These are phyloP conservation scores for Suillus subaureus DNA, from an alignment of 768 basidiomycete species.

Conservation along the genomic window DNA sequence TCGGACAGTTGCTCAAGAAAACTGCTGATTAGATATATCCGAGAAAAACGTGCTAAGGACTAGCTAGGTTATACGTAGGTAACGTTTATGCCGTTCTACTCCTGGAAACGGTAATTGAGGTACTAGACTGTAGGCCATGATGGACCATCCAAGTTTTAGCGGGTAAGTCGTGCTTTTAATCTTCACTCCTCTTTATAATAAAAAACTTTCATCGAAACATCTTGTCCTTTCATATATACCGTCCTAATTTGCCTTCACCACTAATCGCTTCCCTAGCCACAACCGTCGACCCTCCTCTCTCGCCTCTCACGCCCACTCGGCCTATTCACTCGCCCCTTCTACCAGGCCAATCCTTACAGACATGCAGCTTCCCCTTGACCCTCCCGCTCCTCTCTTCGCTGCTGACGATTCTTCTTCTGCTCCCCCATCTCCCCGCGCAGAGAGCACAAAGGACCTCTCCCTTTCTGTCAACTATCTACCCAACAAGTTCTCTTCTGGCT, in stretches of 20 bases:
- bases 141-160: not conserved
- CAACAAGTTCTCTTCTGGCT: slow-evolving; percentile 63
- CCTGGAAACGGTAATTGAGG: not conserved
- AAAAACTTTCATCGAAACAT: not conserved
- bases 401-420: slow-evolving; percentile 20
- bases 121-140: not conserved
- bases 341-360: slow-evolving; percentile 50
- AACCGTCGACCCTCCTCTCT: slow-evolving; percentile 35
- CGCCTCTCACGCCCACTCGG: slow-evolving; percentile 39
- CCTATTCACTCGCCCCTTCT: slow-evolving; percentile 48
- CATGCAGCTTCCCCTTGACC: slow-evolving; percentile 38
- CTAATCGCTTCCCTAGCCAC: slow-evolving; percentile 6
- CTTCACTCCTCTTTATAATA: not conserved
- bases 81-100: not conserved
- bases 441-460: slow-evolving; percentile 25
- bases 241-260: not conserved
- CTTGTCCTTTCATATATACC: not conserved
- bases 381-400: slow-evolving; percentile 44
- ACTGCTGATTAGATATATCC: not conserved
- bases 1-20: not conserved
- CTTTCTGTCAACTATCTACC: slow-evolving; percentile 78
- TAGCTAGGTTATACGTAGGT: not conserved
- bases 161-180: not conserved
- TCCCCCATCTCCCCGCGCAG: slow-evolving; percentile 19
- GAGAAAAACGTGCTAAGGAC: not conserved